These are phyloP conservation scores for Pezicula carpinea DNA, from an alignment of 2,329 filamentous ascomycete species.

Conservation along the genomic window DNA sequence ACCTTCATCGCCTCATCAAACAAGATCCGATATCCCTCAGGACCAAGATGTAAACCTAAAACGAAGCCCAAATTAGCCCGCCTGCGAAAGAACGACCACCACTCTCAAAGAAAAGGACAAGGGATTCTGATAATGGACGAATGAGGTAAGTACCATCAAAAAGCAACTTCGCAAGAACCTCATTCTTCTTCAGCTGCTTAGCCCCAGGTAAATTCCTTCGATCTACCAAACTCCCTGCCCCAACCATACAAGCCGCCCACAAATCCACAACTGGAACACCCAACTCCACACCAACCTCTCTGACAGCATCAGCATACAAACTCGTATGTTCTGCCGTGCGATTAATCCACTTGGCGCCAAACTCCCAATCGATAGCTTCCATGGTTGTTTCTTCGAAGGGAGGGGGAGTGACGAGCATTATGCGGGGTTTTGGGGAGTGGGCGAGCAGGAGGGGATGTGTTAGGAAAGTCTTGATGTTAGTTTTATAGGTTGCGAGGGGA, in stretches of 20 bases:
- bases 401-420: too few species aligned
- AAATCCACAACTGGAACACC: constrained; percentile 66
- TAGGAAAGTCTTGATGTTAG: constrained; percentile 47
- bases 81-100: too few species aligned
- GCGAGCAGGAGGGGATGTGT: too few species aligned
- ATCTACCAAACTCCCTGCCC: constrained; percentile 35
- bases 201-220: constrained; percentile 1
- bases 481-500: constrained; percentile 64
- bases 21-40: constrained; percentile 4
- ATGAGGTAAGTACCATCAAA: constrained; percentile 2
- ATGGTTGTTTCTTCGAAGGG: neutral
- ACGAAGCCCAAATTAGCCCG: too few species aligned
- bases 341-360: too few species aligned
- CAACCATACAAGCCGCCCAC: constrained; percentile 69
- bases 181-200: neutral
- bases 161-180: constrained; percentile 3
- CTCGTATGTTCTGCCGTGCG: constrained; percentile 39
- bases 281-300: constrained; percentile 42
- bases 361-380: neutral
- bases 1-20: constrained; percentile 5
- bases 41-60: constrained; percentile 4
- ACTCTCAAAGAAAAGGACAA: too few species aligned
- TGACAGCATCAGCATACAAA: constrained; percentile 56
- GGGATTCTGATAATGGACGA: too few species aligned
- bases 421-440: too few species aligned